Base-by-base conservation (phyloP, 1,284 basidiomycete genomes). In the Rhodotorula sp. region DNA sequence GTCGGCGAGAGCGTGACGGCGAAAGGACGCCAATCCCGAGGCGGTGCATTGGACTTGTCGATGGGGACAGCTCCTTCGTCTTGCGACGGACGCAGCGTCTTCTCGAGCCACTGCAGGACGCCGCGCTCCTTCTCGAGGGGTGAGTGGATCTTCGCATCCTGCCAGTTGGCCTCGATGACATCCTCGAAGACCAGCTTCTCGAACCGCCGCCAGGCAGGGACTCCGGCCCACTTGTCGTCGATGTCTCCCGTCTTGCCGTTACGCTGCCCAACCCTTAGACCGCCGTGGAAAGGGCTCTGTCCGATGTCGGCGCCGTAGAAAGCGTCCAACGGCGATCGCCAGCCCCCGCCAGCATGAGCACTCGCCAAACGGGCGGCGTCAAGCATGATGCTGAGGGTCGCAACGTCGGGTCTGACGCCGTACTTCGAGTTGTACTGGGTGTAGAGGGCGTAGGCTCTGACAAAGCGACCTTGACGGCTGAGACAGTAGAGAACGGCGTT, bases 391-490 rank as follows among this genome's bases (percentile, higher is more conserved):
- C 83, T 82, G 64, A 91, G 82, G 40, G 87, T 85, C 54, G 80
- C 78, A 3, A 81, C 78, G 65, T 88, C 84, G 0, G 87, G 88
- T 2, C 79, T 75, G 1, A 87, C 81, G 13, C 80, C 82, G 77
- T 87, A 91, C 7, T 88, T 75, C 0, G 77, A 67, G 2, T 81
- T 80, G 80, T 89, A 84, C 24, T 84, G 76, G 28, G 86, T 85
- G 86, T 87, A 91, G 11, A 90, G 73, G 53, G 80, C 80, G 76
- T 87, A 88, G 3, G 87, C 83, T 4, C 83, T 78, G 72, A 88
- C 87, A 0, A 87, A 87, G 7, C 87, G 83, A 22, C 82, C 81
- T 24, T 82, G 80, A 30, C 82, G 82, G 51, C 53, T 61, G n/a
- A 18, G 55, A 34, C 81, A 81, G n/a, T 86, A 79, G 80, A 90